These are phyloP conservation scores for Allantophomopsis cytisporea DNA, from an alignment of 2,329 filamentous ascomycete genomes.

Conservation along the genomic window DNA sequence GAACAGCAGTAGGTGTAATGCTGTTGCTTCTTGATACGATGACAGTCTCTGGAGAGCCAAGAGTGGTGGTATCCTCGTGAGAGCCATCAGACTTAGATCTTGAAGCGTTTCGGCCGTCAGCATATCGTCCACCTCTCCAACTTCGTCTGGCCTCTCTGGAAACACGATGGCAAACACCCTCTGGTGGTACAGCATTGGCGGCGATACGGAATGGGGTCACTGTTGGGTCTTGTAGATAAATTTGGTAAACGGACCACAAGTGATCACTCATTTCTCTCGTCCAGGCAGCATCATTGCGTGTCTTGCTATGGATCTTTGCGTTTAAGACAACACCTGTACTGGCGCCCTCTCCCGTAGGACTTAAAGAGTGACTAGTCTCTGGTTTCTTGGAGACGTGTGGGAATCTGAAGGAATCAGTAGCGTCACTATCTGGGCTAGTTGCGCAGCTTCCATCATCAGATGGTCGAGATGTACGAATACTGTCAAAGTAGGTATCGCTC, in stretches of 20 bases:
- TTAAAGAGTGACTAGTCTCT: neutral
- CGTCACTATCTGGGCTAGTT: slow-evolving; percentile 33
- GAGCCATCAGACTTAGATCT: no score
- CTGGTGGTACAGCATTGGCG: slow-evolving; percentile 48
- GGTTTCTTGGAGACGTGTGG: slow-evolving; percentile 11
- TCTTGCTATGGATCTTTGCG: slow-evolving; percentile 13
- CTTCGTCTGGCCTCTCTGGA: slow-evolving; percentile 52
- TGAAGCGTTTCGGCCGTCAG: slow-evolving; percentile 6
- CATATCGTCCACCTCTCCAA: slow-evolving; percentile 46
- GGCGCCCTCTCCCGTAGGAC: neutral
- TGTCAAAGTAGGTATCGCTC: slow-evolving; percentile 39
- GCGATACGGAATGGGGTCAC: slow-evolving; percentile 53
- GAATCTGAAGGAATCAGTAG: slow-evolving; percentile 19
- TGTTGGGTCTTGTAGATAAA: slow-evolving; percentile 53
- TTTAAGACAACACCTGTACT: slow-evolving; percentile 7
- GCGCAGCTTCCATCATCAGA: slow-evolving; percentile 40
- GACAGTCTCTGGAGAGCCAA: slow-evolving; percentile 1
- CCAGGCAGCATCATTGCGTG: slow-evolving; percentile 36
- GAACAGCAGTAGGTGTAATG: slow-evolving; percentile 37
- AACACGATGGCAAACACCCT: slow-evolving; percentile 50
- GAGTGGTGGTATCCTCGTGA: neutral
- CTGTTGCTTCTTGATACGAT: slow-evolving; percentile 32
- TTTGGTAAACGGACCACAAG: slow-evolving; percentile 49
- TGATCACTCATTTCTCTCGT: slow-evolving; percentile 52
- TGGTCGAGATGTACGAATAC: slow-evolving; percentile 38